Conservation (phyloP, 23 red algal species). For the Pyropia yezoensis region DNA sequence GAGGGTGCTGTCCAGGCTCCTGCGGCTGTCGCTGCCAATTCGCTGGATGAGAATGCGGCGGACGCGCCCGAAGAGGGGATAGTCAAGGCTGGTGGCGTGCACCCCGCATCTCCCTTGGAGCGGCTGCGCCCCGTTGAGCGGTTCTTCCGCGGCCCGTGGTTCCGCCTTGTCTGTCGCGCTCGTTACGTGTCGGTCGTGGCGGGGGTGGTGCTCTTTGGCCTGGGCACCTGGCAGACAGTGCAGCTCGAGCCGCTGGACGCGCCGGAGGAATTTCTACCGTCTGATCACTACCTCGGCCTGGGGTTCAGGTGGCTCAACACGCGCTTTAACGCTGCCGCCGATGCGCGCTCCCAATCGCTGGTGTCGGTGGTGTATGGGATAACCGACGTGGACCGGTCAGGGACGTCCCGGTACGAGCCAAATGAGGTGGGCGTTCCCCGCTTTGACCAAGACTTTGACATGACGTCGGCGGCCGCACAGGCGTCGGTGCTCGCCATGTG, state of each 20-base stretch:
- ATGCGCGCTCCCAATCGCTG: neutral
- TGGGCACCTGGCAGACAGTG: slow-evolving; percentile 27
- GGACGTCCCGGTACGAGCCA: slow-evolving; percentile 33
- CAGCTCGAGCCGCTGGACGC: slow-evolving; percentile 30
- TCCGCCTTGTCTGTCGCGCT: slow-evolving; percentile 1
- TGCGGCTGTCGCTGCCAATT: too few relatives aligned
- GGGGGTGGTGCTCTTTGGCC: slow-evolving; percentile 20
- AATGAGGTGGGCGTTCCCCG: slow-evolving; percentile 25
- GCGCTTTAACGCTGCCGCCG: slow-evolving; percentile 11
- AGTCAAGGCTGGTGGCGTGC: too few relatives aligned
- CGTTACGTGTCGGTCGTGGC: slow-evolving; percentile 24
- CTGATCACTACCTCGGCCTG: slow-evolving; percentile 11
- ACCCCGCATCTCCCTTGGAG: too few relatives aligned
- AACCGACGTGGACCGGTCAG: slow-evolving; percentile 39
- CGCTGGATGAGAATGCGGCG: too few relatives aligned
- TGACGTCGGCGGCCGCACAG: too few relatives aligned
- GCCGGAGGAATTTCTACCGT: slow-evolving; percentile 40
- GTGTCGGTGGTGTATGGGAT: slow-evolving; percentile 49
- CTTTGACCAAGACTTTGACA: slow-evolving; percentile 15
- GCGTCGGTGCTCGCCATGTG: too few relatives aligned
- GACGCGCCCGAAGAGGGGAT: too few relatives aligned
- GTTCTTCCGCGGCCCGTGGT: slow-evolving; percentile 50
- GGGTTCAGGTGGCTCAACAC: neutral
- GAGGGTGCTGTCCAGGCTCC: too few relatives aligned
- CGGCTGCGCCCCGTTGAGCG: slow-evolving; percentile 22